These are phyloP conservation scores for Penicillium janthinellum DNA, from an alignment of 2,329 filamentous ascomycete genomes.

Conservation along the genomic window DNA sequence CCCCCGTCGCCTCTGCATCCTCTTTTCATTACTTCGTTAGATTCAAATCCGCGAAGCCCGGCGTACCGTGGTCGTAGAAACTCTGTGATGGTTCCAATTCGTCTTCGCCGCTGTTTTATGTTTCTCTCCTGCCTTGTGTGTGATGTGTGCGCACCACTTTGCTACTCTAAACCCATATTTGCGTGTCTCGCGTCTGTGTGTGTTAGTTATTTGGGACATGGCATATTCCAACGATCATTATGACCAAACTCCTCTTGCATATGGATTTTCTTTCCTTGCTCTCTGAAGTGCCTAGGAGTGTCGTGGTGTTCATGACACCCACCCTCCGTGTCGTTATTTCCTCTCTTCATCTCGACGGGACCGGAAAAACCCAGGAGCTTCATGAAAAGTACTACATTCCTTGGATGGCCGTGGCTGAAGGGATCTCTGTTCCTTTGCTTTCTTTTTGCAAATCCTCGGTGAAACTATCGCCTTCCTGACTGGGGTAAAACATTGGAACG, in stretches of 20 bases:
- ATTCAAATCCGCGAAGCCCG: slow-evolving; percentile 40
- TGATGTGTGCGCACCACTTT: slow-evolving; percentile 12
- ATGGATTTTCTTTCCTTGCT: slow-evolving; percentile 37
- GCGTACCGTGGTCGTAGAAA: slow-evolving; percentile 45
- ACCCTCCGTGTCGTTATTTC: background rate
- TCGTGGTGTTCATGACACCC: slow-evolving; percentile 14
- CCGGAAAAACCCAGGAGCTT: background rate
- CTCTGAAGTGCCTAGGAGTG: slow-evolving; percentile 37
- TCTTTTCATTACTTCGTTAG: slow-evolving; percentile 30
- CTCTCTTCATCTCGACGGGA: background rate
- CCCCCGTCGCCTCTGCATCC: slow-evolving; percentile 21
- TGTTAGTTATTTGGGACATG: slow-evolving; percentile 33
- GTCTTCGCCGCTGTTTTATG: slow-evolving; percentile 27
- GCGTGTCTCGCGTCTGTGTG: slow-evolving; percentile 21
- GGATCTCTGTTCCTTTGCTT: background rate
- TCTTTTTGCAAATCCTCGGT: background rate
- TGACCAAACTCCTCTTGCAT: slow-evolving; percentile 39
- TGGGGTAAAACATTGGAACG: background rate
- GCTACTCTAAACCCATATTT: slow-evolving; percentile 4
- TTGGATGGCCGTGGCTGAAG: background rate
- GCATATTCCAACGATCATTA: slow-evolving; percentile 43
- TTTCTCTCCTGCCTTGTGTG: slow-evolving; percentile 27
- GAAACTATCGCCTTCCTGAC: background rate
- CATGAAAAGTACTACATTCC: background rate
- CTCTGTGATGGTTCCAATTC: slow-evolving; percentile 17